Percentiles rank a stretch among this genome's conserved stretches.
Conservation (phyloP, 2,329 filamentous ascomycete genomes). For the Colletotrichum melonis region DNA sequence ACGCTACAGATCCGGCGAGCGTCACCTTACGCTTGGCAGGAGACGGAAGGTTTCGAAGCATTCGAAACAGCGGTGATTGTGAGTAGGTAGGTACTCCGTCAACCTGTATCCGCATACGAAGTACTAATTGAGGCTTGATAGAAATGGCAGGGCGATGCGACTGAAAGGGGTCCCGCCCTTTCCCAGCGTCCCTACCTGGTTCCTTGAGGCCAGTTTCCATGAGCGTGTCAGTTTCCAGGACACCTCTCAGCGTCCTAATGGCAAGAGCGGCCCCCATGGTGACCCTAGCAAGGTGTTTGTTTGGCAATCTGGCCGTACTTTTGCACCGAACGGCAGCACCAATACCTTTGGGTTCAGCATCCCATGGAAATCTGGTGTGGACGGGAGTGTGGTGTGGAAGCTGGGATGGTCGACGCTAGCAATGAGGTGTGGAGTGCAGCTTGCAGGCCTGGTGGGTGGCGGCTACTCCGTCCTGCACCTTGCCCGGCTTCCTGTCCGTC, state of each 20-base stretch:
- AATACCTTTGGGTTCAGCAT: not conserved
- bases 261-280: not conserved
- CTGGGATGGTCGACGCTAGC: conserved; percentile 7
- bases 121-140: too few species aligned
- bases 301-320: conserved; percentile 9
- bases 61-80: not conserved
- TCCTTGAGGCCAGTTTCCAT: not conserved
- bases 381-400: not conserved
- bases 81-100: too few species aligned
- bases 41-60: not conserved
- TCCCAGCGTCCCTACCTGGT: not conserved
- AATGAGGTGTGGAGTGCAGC: conserved; percentile 9
- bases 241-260: not conserved
- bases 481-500: not conserved
- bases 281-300: not conserved
- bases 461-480: conserved; percentile 24
- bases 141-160: not conserved
- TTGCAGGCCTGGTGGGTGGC: conserved; percentile 20
- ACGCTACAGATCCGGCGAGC: not conserved
- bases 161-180: conserved; percentile 2
- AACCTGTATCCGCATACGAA: too few species aligned
- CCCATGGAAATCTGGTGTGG: not conserved
- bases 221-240: not conserved
- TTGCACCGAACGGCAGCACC: not conserved
- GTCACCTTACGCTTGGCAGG: not conserved